Base-by-base conservation (phyloP, 176 grass and related monocot species). In the Saccharum spontaneum region DNA sequence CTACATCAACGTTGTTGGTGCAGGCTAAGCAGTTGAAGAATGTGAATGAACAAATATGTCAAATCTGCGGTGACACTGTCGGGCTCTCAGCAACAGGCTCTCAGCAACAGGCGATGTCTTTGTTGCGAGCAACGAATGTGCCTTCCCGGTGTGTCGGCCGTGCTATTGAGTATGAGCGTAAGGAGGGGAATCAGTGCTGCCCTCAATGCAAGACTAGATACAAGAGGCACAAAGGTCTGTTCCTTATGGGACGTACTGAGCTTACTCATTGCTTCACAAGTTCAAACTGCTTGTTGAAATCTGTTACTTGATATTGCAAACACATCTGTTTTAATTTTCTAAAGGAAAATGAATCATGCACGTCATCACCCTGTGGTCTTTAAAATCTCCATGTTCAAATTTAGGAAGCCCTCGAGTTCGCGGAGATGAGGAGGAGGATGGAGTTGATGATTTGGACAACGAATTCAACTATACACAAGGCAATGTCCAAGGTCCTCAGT, bases 131-230 rank as follows among this genome's bases (percentile, higher is more conserved):
- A 94, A 94, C 8, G 89, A 97, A 73, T 97, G 91, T 37, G 94
- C 91, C 41, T 97, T 92, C 79, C 91, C 94, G 12, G 91, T 94
- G 76, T 97, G 89, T 40, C 82, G 89, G 18, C 91, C 94, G 34
- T 97, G 91, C 85, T 97, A 97, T 57, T n/a, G 91, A 90, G 52
- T 97, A 97, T 11, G 94, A 97, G 62, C 85, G 91, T 38, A 97
- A 94, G 83, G 94, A 94, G 16, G 92, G 92, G 12, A 97, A 90
- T 41, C 86, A 92, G 34, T 90, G 79, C 23, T 87, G 92, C 79
- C 94, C 91, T 59, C 94, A 97, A 46, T 97, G 94, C 92, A 92
- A 97, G 72, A 97, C 94, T 75, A 84, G 90, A 82, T 97, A 97
- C 92, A 92, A 94, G 82, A 91, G 94, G 79, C 94, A 90, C 20